Percentiles rank a stretch among this genome's conserved stretches.
phyloP scores from a whole-genome alignment of 208 protist species.

The Leishmania mexicana region DNA sequence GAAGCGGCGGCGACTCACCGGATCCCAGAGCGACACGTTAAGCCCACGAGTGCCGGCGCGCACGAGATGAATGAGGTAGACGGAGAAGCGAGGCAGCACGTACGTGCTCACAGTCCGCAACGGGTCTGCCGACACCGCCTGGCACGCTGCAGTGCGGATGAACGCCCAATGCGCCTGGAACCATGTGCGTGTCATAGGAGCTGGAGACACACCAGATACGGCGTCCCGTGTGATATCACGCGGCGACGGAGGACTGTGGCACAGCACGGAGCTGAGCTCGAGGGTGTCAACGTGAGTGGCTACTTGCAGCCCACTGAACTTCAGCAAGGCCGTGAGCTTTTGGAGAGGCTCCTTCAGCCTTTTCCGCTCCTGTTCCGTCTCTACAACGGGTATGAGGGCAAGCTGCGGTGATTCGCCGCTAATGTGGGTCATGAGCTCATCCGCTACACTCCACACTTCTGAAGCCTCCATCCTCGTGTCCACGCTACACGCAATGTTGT shows the following conservation, averaged over 20 bases:
- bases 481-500: constrained; percentile 37
- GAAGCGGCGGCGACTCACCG: constrained; percentile 50
- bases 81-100: constrained; percentile 58
- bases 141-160: constrained; percentile 70
- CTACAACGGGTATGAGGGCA: constrained; percentile 65
- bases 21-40: constrained; percentile 72
- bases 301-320: constrained; percentile 56
- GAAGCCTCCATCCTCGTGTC: not conserved
- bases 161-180: constrained; percentile 66
- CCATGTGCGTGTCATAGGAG: constrained; percentile 37
- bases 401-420: constrained; percentile 34
- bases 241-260: constrained; percentile 28
- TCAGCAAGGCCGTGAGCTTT: constrained; percentile 35
- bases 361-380: constrained; percentile 41
- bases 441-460: constrained; percentile 47
- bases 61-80: constrained; percentile 88
- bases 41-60: constrained; percentile 68
- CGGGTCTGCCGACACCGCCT: constrained; percentile 51
- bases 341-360: constrained; percentile 34
- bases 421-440: constrained; percentile 65
- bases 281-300: constrained; percentile 66
- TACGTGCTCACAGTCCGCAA: constrained; percentile 45
- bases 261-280: constrained; percentile 46
- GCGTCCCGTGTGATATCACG: constrained; percentile 25
- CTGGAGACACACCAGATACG: constrained; percentile 14